A percentile compares a stretch with the other conserved stretches of the same genome.
These are phyloP conservation scores for Orbilia javanica DNA, from an alignment of 2,329 filamentous ascomycete genomes.

Conservation along the genomic window DNA sequence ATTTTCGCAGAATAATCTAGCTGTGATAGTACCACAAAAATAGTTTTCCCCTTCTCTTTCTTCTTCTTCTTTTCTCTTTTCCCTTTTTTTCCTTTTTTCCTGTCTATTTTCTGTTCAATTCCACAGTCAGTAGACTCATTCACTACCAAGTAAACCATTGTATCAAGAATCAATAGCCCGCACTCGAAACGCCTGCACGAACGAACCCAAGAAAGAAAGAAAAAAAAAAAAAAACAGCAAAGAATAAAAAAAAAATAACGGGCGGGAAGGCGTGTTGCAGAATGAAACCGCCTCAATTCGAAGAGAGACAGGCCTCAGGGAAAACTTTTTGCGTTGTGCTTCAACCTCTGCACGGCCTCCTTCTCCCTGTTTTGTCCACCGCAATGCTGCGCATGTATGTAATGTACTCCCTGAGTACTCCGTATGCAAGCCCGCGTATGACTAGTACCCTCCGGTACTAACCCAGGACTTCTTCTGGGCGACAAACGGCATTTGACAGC, in stretches of 20 bases:
- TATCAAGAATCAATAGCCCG: slow-evolving; percentile 48
- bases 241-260: slow-evolving; percentile 24
- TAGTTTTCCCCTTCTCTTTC: neutral
- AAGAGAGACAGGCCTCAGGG: slow-evolving; percentile 36
- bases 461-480: neutral
- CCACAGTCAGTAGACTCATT: neutral
- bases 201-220: neutral
- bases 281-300: slow-evolving; percentile 56
- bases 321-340: slow-evolving; percentile 18
- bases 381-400: neutral
- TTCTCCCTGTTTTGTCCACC: neutral
- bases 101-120: neutral
- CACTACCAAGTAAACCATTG: slow-evolving; percentile 3
- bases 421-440: slow-evolving; percentile 41
- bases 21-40: slow-evolving; percentile 49
- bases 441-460: slow-evolving; percentile 18
- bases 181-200: slow-evolving; percentile 21
- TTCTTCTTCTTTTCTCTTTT: neutral
- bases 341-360: neutral
- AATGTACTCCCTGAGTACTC: slow-evolving; percentile 25
- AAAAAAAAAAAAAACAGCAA: neutral
- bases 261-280: slow-evolving; percentile 51
- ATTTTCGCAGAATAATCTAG: too few relatives aligned
- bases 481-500: slow-evolving; percentile 33
- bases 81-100: neutral